Conservation (phyloP, 2,329 filamentous ascomycete species). For the Incumbomyces lentus region DNA sequence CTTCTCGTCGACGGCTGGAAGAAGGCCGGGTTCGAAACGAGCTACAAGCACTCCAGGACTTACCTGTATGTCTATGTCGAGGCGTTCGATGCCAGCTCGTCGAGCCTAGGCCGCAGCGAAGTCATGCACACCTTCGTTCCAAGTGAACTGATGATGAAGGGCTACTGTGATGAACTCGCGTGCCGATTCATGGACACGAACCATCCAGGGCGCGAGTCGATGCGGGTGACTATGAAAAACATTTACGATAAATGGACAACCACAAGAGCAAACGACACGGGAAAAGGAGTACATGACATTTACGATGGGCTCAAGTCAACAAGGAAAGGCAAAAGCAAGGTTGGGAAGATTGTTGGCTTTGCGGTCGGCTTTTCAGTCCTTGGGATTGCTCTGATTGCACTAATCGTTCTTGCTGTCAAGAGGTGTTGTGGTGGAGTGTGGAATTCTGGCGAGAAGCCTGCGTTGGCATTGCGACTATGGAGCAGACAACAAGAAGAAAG, state of each 20-base stretch:
- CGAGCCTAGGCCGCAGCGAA: slow-evolving; percentile 22
- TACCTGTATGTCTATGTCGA: slow-evolving; percentile 23
- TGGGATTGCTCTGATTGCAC: not conserved
- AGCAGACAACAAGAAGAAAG: not conserved
- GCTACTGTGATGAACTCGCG: slow-evolving; percentile 16
- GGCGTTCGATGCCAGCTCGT: slow-evolving; percentile 26
- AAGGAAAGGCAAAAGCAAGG: not conserved
- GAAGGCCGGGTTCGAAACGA: slow-evolving; percentile 32
- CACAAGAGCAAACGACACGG: slow-evolving; percentile 1
- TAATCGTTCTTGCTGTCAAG: not conserved
- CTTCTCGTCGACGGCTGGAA: slow-evolving; percentile 20
- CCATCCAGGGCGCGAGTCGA: slow-evolving; percentile 8
- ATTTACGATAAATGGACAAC: slow-evolving; percentile 8
- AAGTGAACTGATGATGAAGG: slow-evolving; percentile 24
- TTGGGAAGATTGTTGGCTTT: not conserved
- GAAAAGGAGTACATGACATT: not conserved
- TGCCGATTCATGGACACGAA: slow-evolving; percentile 17
- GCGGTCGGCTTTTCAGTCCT: not conserved
- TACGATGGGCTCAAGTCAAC: not conserved
- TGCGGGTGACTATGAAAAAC: slow-evolving; percentile 9
- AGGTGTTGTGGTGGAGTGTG: not conserved
- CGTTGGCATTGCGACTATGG: not conserved
- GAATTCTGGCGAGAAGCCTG: not conserved
- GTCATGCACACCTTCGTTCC: slow-evolving; percentile 30
- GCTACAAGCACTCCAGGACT: slow-evolving; percentile 21